Conservation (phyloP, 2,329 filamentous ascomycete genomes). For the Fusarium oxysporum region DNA sequence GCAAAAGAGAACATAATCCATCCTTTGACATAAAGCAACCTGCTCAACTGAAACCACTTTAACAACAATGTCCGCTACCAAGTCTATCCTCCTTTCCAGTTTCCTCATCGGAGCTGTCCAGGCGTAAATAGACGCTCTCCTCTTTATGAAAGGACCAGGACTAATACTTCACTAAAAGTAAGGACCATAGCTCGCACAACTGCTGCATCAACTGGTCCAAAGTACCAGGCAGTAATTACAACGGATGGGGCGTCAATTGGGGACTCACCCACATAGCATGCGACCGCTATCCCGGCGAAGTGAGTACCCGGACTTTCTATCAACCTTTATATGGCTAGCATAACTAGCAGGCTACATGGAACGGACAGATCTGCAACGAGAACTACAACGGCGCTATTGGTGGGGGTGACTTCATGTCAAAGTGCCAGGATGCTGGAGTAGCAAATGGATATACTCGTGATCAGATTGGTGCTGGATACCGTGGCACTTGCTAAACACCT, state of each 20-base stretch:
- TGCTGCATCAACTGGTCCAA: no score
- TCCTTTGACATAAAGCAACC: no score
- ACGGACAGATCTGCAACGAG: background rate
- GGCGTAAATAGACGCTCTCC: background rate
- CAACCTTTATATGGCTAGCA: no score
- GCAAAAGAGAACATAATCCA: background rate
- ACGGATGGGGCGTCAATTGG: no score
- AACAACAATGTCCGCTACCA: background rate
- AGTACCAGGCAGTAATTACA: no score
- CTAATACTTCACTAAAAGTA: background rate
- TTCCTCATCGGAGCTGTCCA: background rate
- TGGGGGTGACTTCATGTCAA: background rate
- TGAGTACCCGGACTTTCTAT: no score
- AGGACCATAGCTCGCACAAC: background rate
- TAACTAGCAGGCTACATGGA: background rate
- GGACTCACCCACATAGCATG: no score
- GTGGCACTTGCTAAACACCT: background rate
- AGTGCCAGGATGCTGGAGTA: background rate
- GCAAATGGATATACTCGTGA: no score
- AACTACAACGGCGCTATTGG: background rate
- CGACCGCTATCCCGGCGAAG: no score
- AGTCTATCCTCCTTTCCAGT: background rate
- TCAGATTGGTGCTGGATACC: background rate
- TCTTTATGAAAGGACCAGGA: background rate
- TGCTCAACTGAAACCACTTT: accelerated